Conservation (phyloP, 2,329 filamentous ascomycete species). For the Aspergillus proliferans region DNA sequence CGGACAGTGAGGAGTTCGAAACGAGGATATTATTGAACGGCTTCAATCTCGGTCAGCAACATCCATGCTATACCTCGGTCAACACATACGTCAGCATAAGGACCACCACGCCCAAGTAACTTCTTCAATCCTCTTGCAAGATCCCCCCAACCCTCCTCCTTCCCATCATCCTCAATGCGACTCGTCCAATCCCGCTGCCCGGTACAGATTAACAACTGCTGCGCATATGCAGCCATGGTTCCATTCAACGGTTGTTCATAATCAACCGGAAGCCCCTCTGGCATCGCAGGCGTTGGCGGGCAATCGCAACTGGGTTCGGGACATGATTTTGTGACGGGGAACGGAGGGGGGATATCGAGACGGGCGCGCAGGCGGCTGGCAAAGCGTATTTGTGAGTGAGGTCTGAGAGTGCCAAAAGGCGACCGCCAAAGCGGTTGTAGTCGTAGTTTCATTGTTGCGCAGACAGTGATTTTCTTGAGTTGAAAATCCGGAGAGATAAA, state of each 20-base stretch:
- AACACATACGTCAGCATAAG: constrained; percentile 54
- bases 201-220: constrained; percentile 79
- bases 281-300: constrained; percentile 64
- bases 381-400: neutral
- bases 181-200: constrained; percentile 75
- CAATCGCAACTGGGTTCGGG: constrained; percentile 73
- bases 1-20: constrained; percentile 68
- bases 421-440: constrained; percentile 4
- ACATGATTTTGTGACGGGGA: constrained; percentile 53
- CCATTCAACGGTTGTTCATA: constrained; percentile 63
- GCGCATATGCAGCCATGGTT: constrained; percentile 69
- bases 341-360: constrained; percentile 34
- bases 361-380: constrained; percentile 18
- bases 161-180: constrained; percentile 74
- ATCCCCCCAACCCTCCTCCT: constrained; percentile 39
- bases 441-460: neutral
- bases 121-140: constrained; percentile 62
- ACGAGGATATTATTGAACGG: constrained; percentile 77
- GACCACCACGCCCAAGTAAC: constrained; percentile 59
- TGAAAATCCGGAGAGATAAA: neutral
- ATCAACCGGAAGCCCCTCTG: constrained; percentile 68
- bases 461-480: no score
- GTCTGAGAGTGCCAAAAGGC: neutral
- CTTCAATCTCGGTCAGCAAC: constrained; percentile 39
- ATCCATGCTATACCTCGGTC: neutral